Evolutionary conservation across 495 filamentous ascomycete species (phyloP), one percentile per base, ranked within the genome.

Genomic region (Hypoxylon subgilvum): DNA sequence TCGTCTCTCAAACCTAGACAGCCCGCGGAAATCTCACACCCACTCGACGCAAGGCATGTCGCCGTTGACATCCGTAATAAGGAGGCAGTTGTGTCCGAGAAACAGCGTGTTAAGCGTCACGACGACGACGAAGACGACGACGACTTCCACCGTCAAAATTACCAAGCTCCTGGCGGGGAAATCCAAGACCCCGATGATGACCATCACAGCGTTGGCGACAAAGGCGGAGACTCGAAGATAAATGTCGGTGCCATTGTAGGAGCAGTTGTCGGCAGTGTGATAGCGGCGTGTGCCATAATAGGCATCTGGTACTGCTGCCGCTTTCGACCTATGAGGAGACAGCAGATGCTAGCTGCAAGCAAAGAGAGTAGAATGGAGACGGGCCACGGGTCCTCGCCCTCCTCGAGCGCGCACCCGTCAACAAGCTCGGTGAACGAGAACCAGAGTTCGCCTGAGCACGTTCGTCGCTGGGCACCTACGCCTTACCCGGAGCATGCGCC

Each of bases 331-430:
- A 53, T 25, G 32, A 40, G 55, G 3, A 65, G 46, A 42, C 52
- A 41, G 45, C 56, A 48, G 8, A 12, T 52, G 4, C 4, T 27
- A 1, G 38, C 28, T 17, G 45, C 19, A 6, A 43, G 36, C 23
- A 64, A 60, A 9, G 27, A 50, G 9, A 47, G 27, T 22, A 60
- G 65, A n/a, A 8, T 69, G 3, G 67, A 67, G 30, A 50, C 44
- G 19, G 47, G 35, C 35, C 57, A 25, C 38, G 18, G 7, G 10
- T 21, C 28, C 10, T 57, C 49, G 2, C 46, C 58, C 27, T 23
- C 42, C 3, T 27, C 46, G 0, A 50, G 30, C 49, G 25, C 18
- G 21, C 35, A 35, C 28, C 48, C 6, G 1, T 22, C 46, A 12
- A 8, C 34, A n/a, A 30, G 41, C 22, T n/a, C 49, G 10, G 30